These are phyloP conservation scores for Decorospora gaudefroyi DNA, from an alignment of 2,329 filamentous ascomycete species.

Conservation along the genomic window DNA sequence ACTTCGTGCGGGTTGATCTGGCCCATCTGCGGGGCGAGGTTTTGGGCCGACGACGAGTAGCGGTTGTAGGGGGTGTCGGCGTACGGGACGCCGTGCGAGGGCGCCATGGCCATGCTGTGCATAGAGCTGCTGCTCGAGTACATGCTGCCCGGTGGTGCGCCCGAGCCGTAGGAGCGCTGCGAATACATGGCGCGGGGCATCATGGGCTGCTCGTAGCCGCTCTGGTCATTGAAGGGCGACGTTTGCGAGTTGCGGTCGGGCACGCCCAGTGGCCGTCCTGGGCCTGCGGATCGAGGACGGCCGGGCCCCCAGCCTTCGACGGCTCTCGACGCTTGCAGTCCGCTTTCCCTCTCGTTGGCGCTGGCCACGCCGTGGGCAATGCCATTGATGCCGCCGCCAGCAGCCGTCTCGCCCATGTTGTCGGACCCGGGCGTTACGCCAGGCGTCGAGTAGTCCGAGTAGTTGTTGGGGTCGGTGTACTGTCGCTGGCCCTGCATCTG, in stretches of 20 bases:
- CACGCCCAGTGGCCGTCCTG: constrained; percentile 28
- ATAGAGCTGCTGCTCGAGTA: constrained; percentile 51
- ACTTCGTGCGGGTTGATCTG: constrained; percentile 77
- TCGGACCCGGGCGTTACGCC: constrained; percentile 63
- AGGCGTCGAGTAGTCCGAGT: constrained; percentile 43
- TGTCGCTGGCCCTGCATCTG: constrained; percentile 33
- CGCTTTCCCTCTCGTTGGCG: constrained; percentile 63
- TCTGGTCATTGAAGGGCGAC: constrained; percentile 35
- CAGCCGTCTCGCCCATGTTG: constrained; percentile 66
- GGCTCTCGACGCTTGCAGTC: constrained; percentile 63
- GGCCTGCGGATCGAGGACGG: constrained; percentile 10
- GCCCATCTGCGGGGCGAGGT: constrained; percentile 46
- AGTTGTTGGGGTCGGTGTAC: constrained; percentile 37
- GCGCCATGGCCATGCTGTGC: constrained; percentile 53
- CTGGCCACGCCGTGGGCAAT: constrained; percentile 68
- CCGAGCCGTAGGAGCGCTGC: constrained; percentile 27
- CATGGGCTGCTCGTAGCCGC: constrained; percentile 30
- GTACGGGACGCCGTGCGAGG: constrained; percentile 50
- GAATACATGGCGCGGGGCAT: constrained; percentile 31
- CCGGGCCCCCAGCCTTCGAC: constrained; percentile 32
- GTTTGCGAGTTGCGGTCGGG: constrained; percentile 29
- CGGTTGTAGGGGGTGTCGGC: constrained; percentile 70
- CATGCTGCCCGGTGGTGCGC: constrained; percentile 33
- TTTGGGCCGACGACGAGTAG: constrained; percentile 52
- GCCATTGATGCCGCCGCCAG: constrained; percentile 67